phyloP scores from a whole-genome alignment of 495 filamentous ascomycete species.

The Aspergillus olivimuriae region DNA sequence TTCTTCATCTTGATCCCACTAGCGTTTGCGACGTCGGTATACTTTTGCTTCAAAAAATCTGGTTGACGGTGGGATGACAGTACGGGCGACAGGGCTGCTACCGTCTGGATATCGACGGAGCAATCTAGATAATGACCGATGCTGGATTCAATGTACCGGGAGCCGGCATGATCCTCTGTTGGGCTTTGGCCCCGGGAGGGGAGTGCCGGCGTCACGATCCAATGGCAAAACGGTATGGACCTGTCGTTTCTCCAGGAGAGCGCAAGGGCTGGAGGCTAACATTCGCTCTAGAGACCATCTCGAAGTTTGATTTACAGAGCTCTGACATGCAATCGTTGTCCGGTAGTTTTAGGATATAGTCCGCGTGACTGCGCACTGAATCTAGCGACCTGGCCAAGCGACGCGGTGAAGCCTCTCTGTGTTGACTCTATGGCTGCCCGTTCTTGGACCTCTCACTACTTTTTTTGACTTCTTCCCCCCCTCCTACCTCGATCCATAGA shows the following conservation, averaged over 20 bases:
- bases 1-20: not conserved
- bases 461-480: too few relatives aligned
- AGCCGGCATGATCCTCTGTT: not conserved
- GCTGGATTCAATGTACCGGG: constrained; percentile 2
- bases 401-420: not conserved
- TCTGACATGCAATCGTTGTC: not conserved
- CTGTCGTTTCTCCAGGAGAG: not conserved
- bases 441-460: too few relatives aligned
- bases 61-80: too few relatives aligned
- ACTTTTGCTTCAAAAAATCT: not conserved
- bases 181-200: constrained; percentile 1
- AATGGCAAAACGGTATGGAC: constrained; percentile 24
- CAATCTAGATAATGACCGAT: not conserved
- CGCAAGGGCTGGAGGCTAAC: constrained; percentile 5
- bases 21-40: not conserved
- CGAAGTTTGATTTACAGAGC: constrained; percentile 4
- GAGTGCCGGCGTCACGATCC: constrained; percentile 28
- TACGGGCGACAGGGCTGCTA: not conserved
- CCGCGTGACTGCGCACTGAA: not conserved
- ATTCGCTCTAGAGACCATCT: not conserved
- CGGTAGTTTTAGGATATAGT: not conserved
- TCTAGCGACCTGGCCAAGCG: not conserved
- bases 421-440: not conserved
- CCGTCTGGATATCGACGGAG: not conserved
- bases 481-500: too few relatives aligned